Evolutionary conservation across 352 stramenopile species (phyloP), one percentile per base, ranked within the genome.

Genomic region (Pythium graminicola): DNA sequence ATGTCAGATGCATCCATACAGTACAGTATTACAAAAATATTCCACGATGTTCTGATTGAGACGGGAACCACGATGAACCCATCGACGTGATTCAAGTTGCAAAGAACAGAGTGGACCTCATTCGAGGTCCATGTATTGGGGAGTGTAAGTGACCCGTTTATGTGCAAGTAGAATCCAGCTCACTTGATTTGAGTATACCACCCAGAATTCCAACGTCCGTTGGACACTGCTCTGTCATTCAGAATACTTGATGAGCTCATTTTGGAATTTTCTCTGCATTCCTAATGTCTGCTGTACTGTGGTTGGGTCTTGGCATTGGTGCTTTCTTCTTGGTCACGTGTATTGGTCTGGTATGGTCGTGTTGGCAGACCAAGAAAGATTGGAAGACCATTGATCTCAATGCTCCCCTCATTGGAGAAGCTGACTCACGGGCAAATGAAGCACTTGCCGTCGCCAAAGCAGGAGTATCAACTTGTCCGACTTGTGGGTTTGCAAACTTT

Each of bases 401-500:
- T 14, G 20, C 33, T 19, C 53, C 53, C 14, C 39, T 60, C 11
- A 54, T 60, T 29, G 26, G 14, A 5, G 52, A 51, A 2, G 33
- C 31, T 7, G 41, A 6, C 0, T 14, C 40, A 22, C 52, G 52
- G 2, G 32, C 41, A 9, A 43, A 60, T 19, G 52, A 51, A 11
- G 42, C 52, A 0, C 32, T 46, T 17, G 19, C 41, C 9, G 33
- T 29, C 11, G 43, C 43, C 0, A 22, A 60, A 26, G 32, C 19
- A 1, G 53, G 44, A 8, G 13, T 16, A 8, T 20, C 19, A 3
- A 38, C 22, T 2, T 60, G 52, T 26, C 11, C 2, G n/a, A 22
- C 6, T 17, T 60, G 52, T 23, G 52, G 52, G 10, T 53, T 53
- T 35, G 42, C 14, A 16, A 60, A 60, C 24, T 60, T 60, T 29